Evolutionary conservation across 2,329 filamentous ascomycete genomes (phyloP), one percentile per base, ranked within the genome.

Genomic region (Xylaria sp.): DNA sequence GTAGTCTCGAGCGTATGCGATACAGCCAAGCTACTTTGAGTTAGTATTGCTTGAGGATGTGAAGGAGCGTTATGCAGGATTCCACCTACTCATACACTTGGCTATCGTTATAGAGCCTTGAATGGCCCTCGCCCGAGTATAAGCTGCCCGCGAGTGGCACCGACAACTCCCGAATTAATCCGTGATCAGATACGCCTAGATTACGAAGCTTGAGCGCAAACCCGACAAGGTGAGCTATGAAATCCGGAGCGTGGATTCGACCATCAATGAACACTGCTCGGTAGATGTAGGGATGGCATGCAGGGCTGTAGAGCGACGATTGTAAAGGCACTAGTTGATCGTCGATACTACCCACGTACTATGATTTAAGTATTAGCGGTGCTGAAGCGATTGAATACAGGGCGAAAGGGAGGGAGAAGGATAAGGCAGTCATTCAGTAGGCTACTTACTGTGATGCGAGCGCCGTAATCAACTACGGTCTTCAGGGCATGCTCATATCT

Each of bases 241-340:
- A 99, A 75, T 96, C 93, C 2, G 93, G 92, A 0, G 93, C 90
- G 74, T 98, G 94, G 33, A 97, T 85, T 61, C 93, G 88, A 25
- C 93, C 92, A 75, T 99, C 94, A 55, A 99, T 91, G 73, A 98
- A 98, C 15, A 96, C 93, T n/a, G 93, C 92, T 27, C 95, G 89
- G 74, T 93, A 96, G 60, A 98, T 94, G 75, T 97, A 93, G 0
- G 95, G 95, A 71, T 99, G 95, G 19, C 87, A 88, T 3, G 93
- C 87, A 0, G 90, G 90, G 0, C 92, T 90, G 76, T 96, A 96
- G 0, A 95, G 87, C 15, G 94, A 93, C 2, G 93, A 97, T 87
- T 97, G 94, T 73, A 99, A 81, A 3, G 93, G 94, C 13, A 99
- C 93, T 2, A 99, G 82, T 76, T 99, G 95, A 75, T 99, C 95